Evolutionary conservation across 306 rosid genomes (phyloP).

Genomic region (Sechiopsis laciniata): DNA sequence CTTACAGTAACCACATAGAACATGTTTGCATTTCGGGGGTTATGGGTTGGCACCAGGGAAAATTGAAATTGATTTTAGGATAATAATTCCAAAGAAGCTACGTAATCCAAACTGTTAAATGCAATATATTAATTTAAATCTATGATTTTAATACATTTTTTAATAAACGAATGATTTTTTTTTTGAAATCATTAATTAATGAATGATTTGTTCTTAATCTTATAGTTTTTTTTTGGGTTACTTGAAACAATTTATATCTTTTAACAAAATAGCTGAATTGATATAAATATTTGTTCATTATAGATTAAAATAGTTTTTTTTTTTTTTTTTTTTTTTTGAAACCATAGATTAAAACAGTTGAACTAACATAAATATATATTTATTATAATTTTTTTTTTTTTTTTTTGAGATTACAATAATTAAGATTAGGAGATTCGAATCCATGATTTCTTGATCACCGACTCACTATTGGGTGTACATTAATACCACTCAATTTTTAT

Average conservation of each 20-base stretch:
- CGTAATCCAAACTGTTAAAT: background rate
- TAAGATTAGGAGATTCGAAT: too few relatives aligned
- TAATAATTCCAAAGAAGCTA: background rate
- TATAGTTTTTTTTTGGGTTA: background rate
- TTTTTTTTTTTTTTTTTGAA: too few relatives aligned
- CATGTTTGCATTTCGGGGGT: conserved; percentile 13
- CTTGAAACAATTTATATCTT: background rate
- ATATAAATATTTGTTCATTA: too few relatives aligned
- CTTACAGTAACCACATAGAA: background rate
- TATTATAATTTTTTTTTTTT: too few relatives aligned
- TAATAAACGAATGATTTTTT: background rate
- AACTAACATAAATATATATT: too few relatives aligned
- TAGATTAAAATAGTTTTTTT: too few relatives aligned
- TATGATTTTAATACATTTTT: background rate
- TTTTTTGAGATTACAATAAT: too few relatives aligned
- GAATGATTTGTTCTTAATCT: background rate
- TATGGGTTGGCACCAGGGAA: conserved; percentile 10
- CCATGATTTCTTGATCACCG: too few relatives aligned
- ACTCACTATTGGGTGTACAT: too few relatives aligned
- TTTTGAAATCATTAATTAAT: background rate
- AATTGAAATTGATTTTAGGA: background rate
- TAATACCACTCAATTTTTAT: too few relatives aligned
- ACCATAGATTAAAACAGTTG: too few relatives aligned
- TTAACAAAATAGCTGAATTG: too few relatives aligned
- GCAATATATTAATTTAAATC: background rate